Evolutionary conservation across 768 basidiomycete genomes (phyloP).

Genomic region (Macrocybe gigantea): DNA sequence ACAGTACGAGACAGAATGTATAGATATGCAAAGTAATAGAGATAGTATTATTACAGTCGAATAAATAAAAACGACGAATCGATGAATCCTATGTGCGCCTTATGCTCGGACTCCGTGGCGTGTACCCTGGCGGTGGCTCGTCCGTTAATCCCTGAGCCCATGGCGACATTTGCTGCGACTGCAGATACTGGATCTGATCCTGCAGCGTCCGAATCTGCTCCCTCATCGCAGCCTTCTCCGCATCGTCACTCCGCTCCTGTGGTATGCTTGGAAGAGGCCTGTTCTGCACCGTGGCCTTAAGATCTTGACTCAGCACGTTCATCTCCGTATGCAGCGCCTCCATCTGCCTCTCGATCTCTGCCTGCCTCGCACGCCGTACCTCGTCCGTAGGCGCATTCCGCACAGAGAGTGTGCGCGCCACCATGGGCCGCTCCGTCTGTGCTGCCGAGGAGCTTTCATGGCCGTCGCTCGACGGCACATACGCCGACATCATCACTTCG

Average conservation of each 20-base stretch:
- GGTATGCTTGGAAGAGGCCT: neutral
- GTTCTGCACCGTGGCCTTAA: neutral
- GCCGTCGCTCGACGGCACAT: neutral
- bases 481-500: slow-evolving; percentile 1
- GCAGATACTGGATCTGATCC: slow-evolving; percentile 8
- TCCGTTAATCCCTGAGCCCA: slow-evolving; percentile 10
- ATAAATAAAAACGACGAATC: neutral
- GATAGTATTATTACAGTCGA: neutral
- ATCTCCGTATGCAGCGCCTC: slow-evolving; percentile 6
- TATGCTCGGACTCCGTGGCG: neutral
- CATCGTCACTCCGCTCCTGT: slow-evolving; percentile 2
- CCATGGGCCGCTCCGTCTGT: neutral
- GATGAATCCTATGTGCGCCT: too few species aligned
- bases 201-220: slow-evolving; percentile 10
- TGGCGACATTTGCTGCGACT: slow-evolving; percentile 6
- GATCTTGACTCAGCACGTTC: slow-evolving; percentile 1
- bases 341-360: slow-evolving; percentile 5
- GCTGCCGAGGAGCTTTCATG: neutral
- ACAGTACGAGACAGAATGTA: neutral
- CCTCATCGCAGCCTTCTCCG: slow-evolving; percentile 3
- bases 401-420: neutral
- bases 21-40: too few species aligned
- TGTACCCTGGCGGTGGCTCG: slow-evolving; percentile 14
- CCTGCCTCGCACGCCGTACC: slow-evolving; percentile 1
- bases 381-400: neutral